Conservation (phyloP, 257 asterid species). For the Lycium barbarum region DNA sequence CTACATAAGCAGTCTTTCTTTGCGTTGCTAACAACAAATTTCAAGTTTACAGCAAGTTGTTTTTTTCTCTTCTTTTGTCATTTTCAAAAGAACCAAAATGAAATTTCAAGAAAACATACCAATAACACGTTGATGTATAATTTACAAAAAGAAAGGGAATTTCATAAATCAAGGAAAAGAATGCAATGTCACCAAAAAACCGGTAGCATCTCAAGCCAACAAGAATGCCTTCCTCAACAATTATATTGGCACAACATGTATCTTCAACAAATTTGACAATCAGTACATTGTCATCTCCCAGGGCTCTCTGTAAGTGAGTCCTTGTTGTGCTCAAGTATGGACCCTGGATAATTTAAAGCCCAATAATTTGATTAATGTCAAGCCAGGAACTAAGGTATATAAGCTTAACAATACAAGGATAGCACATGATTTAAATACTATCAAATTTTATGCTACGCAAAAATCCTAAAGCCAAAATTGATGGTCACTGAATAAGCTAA, state of each 20-base stretch:
- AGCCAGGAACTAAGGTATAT: slow-evolving; percentile 8
- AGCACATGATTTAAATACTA: neutral
- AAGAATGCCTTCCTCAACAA: slow-evolving; percentile 61
- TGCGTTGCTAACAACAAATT: neutral
- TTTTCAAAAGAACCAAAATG: neutral
- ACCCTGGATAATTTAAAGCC: slow-evolving; percentile 56
- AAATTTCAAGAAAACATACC: slow-evolving; percentile 9
- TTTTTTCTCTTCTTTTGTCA: neutral
- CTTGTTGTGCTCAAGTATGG: slow-evolving; percentile 55
- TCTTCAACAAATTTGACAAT: slow-evolving; percentile 63
- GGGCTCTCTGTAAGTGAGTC: slow-evolving; percentile 75
- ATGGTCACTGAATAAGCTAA: slow-evolving; percentile 18
- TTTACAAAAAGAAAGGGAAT: neutral
- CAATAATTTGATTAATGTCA: slow-evolving; percentile 6
- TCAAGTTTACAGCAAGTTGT: neutral
- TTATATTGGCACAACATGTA: slow-evolving; percentile 33
- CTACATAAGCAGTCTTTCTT: neutral
- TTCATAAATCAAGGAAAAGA: slow-evolving; percentile 28
- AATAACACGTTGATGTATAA: slow-evolving; percentile 1
- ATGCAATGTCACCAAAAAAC: slow-evolving; percentile 63
- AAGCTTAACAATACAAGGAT: neutral
- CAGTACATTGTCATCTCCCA: slow-evolving; percentile 76
- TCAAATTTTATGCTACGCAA: slow-evolving; percentile 14
- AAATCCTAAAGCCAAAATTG: slow-evolving; percentile 12
- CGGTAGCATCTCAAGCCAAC: slow-evolving; percentile 72